phyloP scores from a whole-genome alignment of 805 yeast genomes.

The Suhomyces pyralidae region DNA sequence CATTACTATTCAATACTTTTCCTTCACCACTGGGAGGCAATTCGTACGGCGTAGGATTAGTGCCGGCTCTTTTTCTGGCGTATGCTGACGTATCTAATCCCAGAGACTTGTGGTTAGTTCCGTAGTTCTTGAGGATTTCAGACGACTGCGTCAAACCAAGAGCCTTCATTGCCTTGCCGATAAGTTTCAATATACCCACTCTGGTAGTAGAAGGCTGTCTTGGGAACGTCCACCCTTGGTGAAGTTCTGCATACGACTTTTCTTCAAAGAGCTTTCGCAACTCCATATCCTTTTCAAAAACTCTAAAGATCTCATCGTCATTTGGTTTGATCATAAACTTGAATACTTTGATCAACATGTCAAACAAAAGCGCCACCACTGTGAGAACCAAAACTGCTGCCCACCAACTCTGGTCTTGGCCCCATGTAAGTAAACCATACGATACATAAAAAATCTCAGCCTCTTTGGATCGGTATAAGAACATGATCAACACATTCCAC shows the following conservation, averaged over 20 bases:
- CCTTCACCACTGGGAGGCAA: constrained; percentile 49
- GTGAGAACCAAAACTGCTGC: constrained; percentile 59
- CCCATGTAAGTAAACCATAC: constrained; percentile 71
- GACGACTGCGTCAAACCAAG: constrained; percentile 7
- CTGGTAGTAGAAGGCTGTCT: constrained; percentile 38
- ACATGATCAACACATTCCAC: constrained; percentile 79
- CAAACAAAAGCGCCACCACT: constrained; percentile 62
- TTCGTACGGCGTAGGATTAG: constrained; percentile 46
- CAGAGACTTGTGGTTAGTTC: not conserved
- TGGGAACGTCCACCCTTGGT: constrained; percentile 75
- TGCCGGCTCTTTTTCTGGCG: constrained; percentile 48
- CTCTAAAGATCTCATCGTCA: constrained; percentile 77
- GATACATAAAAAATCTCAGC: constrained; percentile 67
- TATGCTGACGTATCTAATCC: constrained; percentile 25
- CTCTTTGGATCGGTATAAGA: constrained; percentile 53
- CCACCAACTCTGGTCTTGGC: constrained; percentile 86
- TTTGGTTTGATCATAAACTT: constrained; percentile 57
- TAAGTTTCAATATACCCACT: constrained; percentile 7
- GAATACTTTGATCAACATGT: constrained; percentile 57
- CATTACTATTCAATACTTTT: constrained; percentile 20
- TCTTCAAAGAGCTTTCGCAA: constrained; percentile 70
- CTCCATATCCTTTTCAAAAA: constrained; percentile 65
- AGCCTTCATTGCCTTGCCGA: constrained; percentile 19
- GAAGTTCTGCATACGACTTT: constrained; percentile 67
- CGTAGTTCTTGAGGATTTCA: constrained; percentile 1